Evolutionary conservation across 2,329 filamentous ascomycete species (phyloP).

Genomic region (Xylariaceae sp.): DNA sequence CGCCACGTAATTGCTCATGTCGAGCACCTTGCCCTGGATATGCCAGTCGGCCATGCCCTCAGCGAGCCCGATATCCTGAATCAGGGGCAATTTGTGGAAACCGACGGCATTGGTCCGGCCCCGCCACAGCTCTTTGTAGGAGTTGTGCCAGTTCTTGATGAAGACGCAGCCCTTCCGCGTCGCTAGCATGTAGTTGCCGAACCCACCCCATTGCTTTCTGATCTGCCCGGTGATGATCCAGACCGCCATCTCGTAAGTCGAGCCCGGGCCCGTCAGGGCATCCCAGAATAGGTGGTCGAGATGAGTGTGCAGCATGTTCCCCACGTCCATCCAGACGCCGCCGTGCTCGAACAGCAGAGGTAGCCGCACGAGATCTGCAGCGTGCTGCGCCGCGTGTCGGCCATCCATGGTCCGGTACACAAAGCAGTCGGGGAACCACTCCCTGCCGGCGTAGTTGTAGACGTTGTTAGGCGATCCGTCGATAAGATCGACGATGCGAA

Average conservation of each 20-base stretch:
- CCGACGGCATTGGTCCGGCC: conserved; percentile 33
- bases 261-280: conserved; percentile 25
- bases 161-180: conserved; percentile 40
- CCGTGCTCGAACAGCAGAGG: conserved; percentile 34
- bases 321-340: conserved; percentile 40
- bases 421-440: conserved; percentile 37
- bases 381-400: conserved; percentile 39
- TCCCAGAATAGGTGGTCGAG: conserved; percentile 36
- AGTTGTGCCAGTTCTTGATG: conserved; percentile 41
- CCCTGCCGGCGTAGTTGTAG: conserved; percentile 33
- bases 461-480: conserved; percentile 35
- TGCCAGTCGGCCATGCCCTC: conserved; percentile 29
- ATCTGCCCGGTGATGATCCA: conserved; percentile 37
- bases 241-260: conserved; percentile 31
- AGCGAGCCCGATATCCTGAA: conserved; percentile 33
- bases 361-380: conserved; percentile 41
- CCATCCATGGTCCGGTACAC: conserved; percentile 39
- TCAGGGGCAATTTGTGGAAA: conserved; percentile 31
- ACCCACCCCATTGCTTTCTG: conserved; percentile 33
- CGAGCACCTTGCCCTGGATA: conserved; percentile 22
- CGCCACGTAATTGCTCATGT: conserved; percentile 37
- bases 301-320: conserved; percentile 34
- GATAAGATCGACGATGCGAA: conserved; percentile 38
- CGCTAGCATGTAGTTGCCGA: conserved; percentile 42
- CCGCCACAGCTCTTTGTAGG: conserved; percentile 37